Evolutionary conservation across 1,139 yeast genomes (phyloP), one percentile per base, ranked within the genome.

Genomic region (Scheffersomyces lignicola): DNA sequence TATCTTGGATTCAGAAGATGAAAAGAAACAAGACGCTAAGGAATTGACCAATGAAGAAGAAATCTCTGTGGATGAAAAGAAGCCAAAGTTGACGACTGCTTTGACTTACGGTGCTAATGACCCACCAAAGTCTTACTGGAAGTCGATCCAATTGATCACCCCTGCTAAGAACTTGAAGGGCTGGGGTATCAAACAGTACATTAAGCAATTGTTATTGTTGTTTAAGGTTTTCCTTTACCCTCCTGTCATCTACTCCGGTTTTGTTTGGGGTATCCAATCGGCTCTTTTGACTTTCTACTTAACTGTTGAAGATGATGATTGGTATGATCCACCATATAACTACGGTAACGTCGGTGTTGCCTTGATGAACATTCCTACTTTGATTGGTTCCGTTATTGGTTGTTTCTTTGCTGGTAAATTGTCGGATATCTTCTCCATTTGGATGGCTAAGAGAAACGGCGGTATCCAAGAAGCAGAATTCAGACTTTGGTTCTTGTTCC

Each of bases 221-320:
- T 62, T 83, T 41, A 73, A 81, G 50, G 88, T 83, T 38, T 80
- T 86, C 48, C 64, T 78, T 30, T 81, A 83, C 56, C 92, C 90
- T 1, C 89, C 94, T 0, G 92, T 85, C 8, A 69, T 87, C 53
- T 70, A 80, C 35, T 80, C 90, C 4, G 95, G 95, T 16, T 48
- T 83, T 13, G 75, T 83, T 45, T 86, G 95, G 95, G 95, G 95
- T 25, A 67, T 81, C 37, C 94, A 85, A 57, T 88, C 83, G 53
- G 88, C 92, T 1, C 82, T 84, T 56, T 69, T 86, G 56, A 78
- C 94, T 0, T 86, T 86, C 51, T 85, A 83, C 53, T 60, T 85
- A 49, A 84, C 94, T n/a, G 80, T 90, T 4, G 87, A 83, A 56
- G 90, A 83, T 47, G 82, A 83, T 32, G 70, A 69, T 46, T 85